These are phyloP conservation scores for Blastocystis sp. DNA, from an alignment of 352 stramenopile species.

Conservation along the genomic window DNA sequence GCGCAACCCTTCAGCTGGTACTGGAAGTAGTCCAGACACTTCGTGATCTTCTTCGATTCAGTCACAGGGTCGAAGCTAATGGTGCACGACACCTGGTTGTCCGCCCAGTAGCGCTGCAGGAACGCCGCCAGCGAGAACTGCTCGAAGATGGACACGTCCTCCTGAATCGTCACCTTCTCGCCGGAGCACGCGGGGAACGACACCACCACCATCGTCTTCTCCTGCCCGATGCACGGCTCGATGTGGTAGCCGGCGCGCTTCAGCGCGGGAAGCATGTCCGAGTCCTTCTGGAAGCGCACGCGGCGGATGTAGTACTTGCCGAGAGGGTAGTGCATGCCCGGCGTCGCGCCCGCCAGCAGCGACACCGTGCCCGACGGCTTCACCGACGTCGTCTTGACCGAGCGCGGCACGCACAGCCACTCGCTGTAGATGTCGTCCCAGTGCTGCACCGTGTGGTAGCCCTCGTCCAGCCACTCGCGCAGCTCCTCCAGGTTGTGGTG, in stretches of 20 bases:
- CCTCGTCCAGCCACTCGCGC: slow-evolving; percentile 84
- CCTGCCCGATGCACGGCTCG: slow-evolving; percentile 79
- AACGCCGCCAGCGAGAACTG: slow-evolving; percentile 89
- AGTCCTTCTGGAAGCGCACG: slow-evolving; percentile 84
- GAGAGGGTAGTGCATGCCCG: slow-evolving; percentile 89
- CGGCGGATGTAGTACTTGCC: slow-evolving; percentile 89
- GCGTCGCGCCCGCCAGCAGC: slow-evolving; percentile 87
- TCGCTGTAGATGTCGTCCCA: slow-evolving; percentile 81
- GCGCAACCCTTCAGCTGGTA: slow-evolving; percentile 91
- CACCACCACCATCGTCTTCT: slow-evolving; percentile 84
- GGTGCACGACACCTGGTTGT: slow-evolving; percentile 91
- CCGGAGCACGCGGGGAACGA: slow-evolving; percentile 87
- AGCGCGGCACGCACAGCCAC: slow-evolving; percentile 83
- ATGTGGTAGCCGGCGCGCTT: slow-evolving; percentile 82
- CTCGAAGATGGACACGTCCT: slow-evolving; percentile 88
- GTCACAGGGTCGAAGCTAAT: slow-evolving; percentile 88
- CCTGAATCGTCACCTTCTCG: slow-evolving; percentile 83
- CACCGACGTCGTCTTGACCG: slow-evolving; percentile 90
- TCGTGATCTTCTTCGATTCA: slow-evolving; percentile 82
- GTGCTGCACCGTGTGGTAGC: slow-evolving; percentile 83
- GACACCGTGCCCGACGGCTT: slow-evolving; percentile 87
- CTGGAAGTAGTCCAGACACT: slow-evolving; percentile 88
- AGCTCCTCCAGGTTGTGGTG: slow-evolving; percentile 83
- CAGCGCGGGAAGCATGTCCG: slow-evolving; percentile 83
- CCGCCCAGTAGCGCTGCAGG: slow-evolving; percentile 89